phyloP scores from a whole-genome alignment of 305 asterid species.

The Salvia sclarea region DNA sequence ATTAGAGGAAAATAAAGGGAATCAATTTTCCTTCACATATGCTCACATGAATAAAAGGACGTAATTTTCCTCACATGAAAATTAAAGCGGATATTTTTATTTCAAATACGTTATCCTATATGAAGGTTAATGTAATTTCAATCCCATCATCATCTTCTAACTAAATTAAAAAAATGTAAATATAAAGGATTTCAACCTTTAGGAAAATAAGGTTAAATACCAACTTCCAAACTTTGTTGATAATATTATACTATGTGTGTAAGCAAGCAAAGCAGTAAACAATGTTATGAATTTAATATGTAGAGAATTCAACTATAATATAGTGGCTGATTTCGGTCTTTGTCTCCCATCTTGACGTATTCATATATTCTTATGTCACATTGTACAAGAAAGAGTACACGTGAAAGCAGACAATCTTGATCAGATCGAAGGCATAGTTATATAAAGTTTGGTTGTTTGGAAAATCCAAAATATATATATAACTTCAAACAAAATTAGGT shows the following conservation, averaged over 20 bases:
- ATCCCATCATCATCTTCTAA: too few species aligned
- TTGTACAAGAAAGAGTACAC: neutral
- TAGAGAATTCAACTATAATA: neutral
- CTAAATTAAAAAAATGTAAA: too few species aligned
- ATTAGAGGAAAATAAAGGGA: neutral
- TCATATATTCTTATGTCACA: neutral
- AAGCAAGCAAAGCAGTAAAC: neutral
- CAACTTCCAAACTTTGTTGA: neutral
- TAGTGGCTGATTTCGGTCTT: neutral
- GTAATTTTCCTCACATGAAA: too few species aligned
- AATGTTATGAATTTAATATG: neutral
- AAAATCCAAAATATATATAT: neutral
- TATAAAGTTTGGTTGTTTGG: neutral
- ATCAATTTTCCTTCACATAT: too few species aligned
- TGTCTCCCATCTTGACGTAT: conserved; percentile 9
- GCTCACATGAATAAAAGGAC: too few species aligned
- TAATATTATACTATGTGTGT: neutral
- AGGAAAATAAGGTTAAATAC: neutral
- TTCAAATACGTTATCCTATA: too few species aligned
- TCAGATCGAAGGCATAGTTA: neutral
- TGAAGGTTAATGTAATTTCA: neutral
- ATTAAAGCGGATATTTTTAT: too few species aligned
- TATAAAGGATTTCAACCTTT: neutral
- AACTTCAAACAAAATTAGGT: neutral
- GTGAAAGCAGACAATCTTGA: conserved; percentile 12